Percentiles rank a stretch among this genome's conserved stretches.
Evolutionary conservation across 2,329 filamentous ascomycete genomes (phyloP).

Genomic region (Pseudocercospora musae): DNA sequence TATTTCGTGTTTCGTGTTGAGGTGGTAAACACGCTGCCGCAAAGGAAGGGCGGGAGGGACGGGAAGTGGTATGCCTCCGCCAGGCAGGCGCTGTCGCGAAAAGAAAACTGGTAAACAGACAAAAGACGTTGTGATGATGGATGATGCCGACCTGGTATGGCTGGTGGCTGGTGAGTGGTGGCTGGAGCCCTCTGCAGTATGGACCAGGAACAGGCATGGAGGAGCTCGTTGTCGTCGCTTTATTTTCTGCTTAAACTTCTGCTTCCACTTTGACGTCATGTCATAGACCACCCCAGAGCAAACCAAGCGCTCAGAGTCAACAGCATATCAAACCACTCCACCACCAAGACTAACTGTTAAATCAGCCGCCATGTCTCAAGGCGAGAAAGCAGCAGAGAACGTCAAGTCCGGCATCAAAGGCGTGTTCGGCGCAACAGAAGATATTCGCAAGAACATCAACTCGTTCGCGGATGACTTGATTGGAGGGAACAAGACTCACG

Average conservation of each 20-base stretch:
- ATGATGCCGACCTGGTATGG: background rate
- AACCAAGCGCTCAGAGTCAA: no score
- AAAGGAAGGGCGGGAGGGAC: no score
- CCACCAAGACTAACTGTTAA: background rate
- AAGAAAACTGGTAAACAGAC: no score
- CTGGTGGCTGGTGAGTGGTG: no score
- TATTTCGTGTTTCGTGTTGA: background rate
- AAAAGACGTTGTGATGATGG: background rate
- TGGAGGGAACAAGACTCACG: slow-evolving; percentile 18
- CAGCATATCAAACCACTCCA: slow-evolving; percentile 5
- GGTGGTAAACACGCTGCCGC: background rate
- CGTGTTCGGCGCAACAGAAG: slow-evolving; percentile 24
- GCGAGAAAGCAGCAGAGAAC: slow-evolving; percentile 27
- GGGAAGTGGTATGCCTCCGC: background rate
- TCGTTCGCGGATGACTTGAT: slow-evolving; percentile 28
- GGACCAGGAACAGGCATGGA: background rate
- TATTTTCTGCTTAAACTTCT: no score
- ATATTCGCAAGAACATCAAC: slow-evolving; percentile 31
- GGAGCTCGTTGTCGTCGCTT: background rate
- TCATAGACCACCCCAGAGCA: background rate
- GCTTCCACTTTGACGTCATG: no score
- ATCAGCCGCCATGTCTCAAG: slow-evolving; percentile 22
- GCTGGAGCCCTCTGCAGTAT: background rate
- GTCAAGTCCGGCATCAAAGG: slow-evolving; percentile 28
- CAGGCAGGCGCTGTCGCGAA: background rate